phyloP scores from a whole-genome alignment of 1,139 yeast genomes.

The Geotrichum carabidarum region DNA sequence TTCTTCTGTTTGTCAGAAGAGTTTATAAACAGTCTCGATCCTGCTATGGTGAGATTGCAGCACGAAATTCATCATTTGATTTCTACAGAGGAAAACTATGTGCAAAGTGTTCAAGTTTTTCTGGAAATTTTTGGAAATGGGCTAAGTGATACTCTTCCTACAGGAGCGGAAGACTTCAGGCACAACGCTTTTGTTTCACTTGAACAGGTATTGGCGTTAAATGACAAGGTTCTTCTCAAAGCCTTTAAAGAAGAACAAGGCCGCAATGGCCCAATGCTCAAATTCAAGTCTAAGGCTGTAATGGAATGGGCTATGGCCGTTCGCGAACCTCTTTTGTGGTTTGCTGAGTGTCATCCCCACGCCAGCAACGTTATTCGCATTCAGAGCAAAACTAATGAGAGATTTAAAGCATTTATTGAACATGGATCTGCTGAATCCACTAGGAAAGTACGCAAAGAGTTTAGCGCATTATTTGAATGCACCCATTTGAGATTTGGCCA shows the following conservation, averaged over 20 bases:
- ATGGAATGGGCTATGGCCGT: slow-evolving; percentile 10
- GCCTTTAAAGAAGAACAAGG: slow-evolving; percentile 16
- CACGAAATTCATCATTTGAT: slow-evolving; percentile 17
- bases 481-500: slow-evolving; percentile 17
- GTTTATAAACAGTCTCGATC: not conserved
- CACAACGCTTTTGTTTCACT: slow-evolving; percentile 14
- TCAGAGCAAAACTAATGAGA: slow-evolving; percentile 4
- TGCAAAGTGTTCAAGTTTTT: slow-evolving; percentile 9
- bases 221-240: slow-evolving; percentile 10
- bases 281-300: slow-evolving; percentile 6
- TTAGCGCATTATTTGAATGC: slow-evolving; percentile 13
- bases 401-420: slow-evolving; percentile 10
- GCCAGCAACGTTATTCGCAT: slow-evolving; percentile 6
- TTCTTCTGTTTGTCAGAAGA: slow-evolving; percentile 13
- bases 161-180: slow-evolving; percentile 7
- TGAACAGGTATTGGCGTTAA: slow-evolving; percentile 4
- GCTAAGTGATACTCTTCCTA: not conserved
- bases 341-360: slow-evolving; percentile 12
- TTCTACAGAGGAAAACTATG: slow-evolving; percentile 16
- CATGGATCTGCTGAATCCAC: slow-evolving; percentile 1
- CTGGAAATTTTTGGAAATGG: slow-evolving; percentile 14
- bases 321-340: slow-evolving; percentile 11
- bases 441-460: slow-evolving; percentile 6
- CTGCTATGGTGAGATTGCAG: slow-evolving; percentile 9
- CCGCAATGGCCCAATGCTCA: slow-evolving; percentile 11